Conservation (phyloP, 169 alveolate genomes). For the Eimeria falciformis region DNA sequence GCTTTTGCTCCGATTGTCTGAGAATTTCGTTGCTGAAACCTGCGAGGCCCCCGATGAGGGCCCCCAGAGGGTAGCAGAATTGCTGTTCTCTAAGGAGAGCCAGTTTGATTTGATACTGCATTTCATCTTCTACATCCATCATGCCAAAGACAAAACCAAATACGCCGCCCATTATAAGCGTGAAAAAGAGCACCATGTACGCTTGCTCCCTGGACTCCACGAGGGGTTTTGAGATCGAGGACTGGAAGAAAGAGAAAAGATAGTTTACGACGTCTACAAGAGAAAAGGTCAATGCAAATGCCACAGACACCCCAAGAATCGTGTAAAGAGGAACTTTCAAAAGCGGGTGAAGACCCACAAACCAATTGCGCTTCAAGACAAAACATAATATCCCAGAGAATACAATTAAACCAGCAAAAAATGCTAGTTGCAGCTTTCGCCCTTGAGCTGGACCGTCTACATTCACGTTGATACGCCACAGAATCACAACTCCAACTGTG, state of each 20-base stretch:
- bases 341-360: slow-evolving; percentile 86
- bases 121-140: slow-evolving; percentile 92
- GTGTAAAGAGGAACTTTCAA: slow-evolving; percentile 94
- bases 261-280: slow-evolving; percentile 94
- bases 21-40: slow-evolving; percentile 82
- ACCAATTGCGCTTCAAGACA: slow-evolving; percentile 93
- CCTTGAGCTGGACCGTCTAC: neutral
- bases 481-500: slow-evolving; percentile 91
- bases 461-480: slow-evolving; percentile 86
- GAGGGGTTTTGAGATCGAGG: slow-evolving; percentile 90
- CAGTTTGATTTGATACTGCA: slow-evolving; percentile 91
- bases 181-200: slow-evolving; percentile 88
- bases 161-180: slow-evolving; percentile 94
- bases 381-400: slow-evolving; percentile 94
- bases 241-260: slow-evolving; percentile 88
- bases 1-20: slow-evolving; percentile 86
- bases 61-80: slow-evolving; percentile 95
- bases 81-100: slow-evolving; percentile 93
- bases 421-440: slow-evolving; percentile 68
- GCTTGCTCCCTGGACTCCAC: slow-evolving; percentile 93
- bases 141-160: slow-evolving; percentile 96
- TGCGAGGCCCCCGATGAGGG: slow-evolving; percentile 92
- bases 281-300: slow-evolving; percentile 95
- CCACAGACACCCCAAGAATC: slow-evolving; percentile 94
- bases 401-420: slow-evolving; percentile 84